Base-by-base conservation (phyloP, 495 filamentous ascomycete species). In the Saxophila tyrrhenica region DNA sequence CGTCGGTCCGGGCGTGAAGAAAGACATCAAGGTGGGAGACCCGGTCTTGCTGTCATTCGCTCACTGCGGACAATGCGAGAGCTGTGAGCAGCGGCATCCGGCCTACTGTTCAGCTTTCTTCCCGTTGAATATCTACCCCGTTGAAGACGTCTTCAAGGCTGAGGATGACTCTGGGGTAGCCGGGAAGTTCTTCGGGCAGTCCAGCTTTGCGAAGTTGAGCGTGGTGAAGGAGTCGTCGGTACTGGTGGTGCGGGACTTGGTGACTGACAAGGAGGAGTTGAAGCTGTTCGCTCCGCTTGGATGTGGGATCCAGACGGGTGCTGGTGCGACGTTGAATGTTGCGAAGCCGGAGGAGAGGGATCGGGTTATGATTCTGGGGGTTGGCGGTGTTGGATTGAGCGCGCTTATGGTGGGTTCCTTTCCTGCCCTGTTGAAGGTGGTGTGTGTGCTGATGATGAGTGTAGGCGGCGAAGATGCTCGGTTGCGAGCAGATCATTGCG, bases 281-380 rank as follows among this genome's bases (percentile, higher is more conserved):
- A 56, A 58, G 13, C 47, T 70, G 1, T 65, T 69, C 19, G 64
- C 72, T 9, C 70, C 72, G 1, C 63, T 74, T 38, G 72, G 71
- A 2, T 73, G 72, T 46, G 72, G 69, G 1, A 60, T 72, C 25
- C 67, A 69, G 58, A 74, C 72, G 3, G 72, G 72, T 10, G 63
- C 63, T 15, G 70, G 70, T 20, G 53, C 59, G 11, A 51, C 65
- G 16, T 24, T 61, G 41, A 67, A 61, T 32, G 48, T 46, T 1
- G 56, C 62, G 13, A 50, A 58, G 44, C 54, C 62, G 7, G 54
- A 22, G 10, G 16, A 35, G 21, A 41, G 57, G 11, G 57, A 63
- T 25, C 43, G 47, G 29, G 50, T 67, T 13, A 41, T 58, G 8
- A 52, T 67, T 10, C 29, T 65, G n/a, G 64, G 64, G 2, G 46